Conservation (phyloP, 176 grass and related monocot genomes). For the Hordeum marinum region DNA sequence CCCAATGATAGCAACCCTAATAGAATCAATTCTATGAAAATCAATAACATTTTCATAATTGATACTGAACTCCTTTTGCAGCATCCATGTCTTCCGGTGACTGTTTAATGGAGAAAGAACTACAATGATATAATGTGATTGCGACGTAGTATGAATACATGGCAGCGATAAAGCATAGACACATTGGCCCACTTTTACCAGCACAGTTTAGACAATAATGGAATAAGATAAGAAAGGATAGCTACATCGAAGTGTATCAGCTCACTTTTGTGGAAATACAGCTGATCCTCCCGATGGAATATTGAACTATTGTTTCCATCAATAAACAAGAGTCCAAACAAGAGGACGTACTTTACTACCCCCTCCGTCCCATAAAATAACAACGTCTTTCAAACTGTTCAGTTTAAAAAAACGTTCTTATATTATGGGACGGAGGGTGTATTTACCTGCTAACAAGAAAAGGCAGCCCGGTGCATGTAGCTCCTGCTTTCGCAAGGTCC, state of each 20-base stretch:
- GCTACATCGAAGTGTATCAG: background rate
- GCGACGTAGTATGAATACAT: background rate
- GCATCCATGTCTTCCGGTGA: background rate
- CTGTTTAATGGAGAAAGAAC: background rate
- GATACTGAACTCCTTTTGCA: background rate
- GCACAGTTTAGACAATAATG: background rate
- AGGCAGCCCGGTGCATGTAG: too few relatives aligned
- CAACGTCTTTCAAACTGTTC: too few relatives aligned
- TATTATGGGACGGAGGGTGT: too few relatives aligned
- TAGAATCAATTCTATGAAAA: background rate
- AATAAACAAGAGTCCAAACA: background rate
- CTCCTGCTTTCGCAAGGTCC: too few relatives aligned
- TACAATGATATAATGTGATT: constrained; percentile 6
- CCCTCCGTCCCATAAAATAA: too few relatives aligned
- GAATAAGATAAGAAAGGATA: background rate
- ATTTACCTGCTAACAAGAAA: background rate
- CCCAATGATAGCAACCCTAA: background rate
- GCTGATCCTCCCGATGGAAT: background rate
- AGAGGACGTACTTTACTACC: background rate
- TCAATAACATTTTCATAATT: background rate
- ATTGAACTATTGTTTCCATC: background rate
- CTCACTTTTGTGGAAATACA: background rate
- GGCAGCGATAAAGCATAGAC: background rate
- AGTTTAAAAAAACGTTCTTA: too few relatives aligned
- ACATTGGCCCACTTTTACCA: background rate